Percentiles rank a stretch among this genome's conserved stretches.
These are phyloP conservation scores for Podila horticola DNA, from an alignment of 192 early-diverging fungal genomes.

Conservation along the genomic window DNA sequence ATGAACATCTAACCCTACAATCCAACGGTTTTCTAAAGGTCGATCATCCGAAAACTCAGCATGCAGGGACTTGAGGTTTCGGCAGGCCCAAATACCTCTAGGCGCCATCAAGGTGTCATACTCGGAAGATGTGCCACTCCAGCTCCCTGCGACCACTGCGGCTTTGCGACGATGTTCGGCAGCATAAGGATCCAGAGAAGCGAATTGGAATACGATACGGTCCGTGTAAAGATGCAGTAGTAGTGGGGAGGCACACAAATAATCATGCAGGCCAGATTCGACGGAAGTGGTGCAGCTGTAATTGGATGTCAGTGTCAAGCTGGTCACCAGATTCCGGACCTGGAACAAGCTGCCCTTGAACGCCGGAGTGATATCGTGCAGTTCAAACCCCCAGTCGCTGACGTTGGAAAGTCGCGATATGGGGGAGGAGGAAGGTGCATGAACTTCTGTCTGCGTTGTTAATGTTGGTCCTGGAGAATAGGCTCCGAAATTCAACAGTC, in stretches of 20 bases:
- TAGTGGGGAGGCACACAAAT: neutral
- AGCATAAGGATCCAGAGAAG: neutral
- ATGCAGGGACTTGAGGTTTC: neutral
- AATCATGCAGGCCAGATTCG: neutral
- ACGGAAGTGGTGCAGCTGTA: neutral
- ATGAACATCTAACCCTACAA: neutral
- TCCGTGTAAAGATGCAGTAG: neutral
- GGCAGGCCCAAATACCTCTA: neutral
- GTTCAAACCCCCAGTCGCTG: neutral
- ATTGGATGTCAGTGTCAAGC: neutral
- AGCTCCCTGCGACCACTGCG: neutral
- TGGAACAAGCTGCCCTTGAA: neutral
- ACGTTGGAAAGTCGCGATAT: neutral
- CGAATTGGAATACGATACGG: neutral
- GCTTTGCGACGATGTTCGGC: neutral
- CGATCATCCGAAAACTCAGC: neutral
- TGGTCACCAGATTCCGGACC: neutral
- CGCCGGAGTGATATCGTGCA: neutral
- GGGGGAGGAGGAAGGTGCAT: neutral
- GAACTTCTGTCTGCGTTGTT: neutral
- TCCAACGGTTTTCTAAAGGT: neutral
- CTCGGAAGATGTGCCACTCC: neutral
- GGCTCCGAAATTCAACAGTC: neutral
- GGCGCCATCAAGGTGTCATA: neutral
- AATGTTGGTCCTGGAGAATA: neutral